Percentiles rank a stretch among this genome's conserved stretches.
These are phyloP conservation scores for Plantago major DNA, from an alignment of 257 asterid genomes.

Conservation along the genomic window DNA sequence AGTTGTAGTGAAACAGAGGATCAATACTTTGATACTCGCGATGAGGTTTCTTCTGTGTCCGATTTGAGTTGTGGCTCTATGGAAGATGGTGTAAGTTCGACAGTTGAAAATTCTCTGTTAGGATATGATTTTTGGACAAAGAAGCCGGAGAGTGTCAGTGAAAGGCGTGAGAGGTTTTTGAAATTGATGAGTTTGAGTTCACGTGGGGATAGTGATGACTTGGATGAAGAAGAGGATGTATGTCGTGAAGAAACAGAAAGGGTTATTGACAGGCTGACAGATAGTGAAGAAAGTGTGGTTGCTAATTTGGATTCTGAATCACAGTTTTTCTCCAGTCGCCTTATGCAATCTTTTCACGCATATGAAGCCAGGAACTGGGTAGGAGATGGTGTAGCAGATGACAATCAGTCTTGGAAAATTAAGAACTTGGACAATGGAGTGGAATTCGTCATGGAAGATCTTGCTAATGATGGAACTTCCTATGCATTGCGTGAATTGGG, in stretches of 20 bases:
- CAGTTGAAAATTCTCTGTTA: constrained; percentile 31
- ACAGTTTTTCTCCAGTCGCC: constrained; percentile 37
- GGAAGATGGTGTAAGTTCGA: constrained; percentile 36
- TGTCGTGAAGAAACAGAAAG: constrained; percentile 17
- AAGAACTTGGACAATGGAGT: constrained; percentile 49
- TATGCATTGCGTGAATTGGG: constrained; percentile 46
- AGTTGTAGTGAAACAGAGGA: constrained; percentile 41
- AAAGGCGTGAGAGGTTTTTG: constrained; percentile 58
- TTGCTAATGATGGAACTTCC: constrained; percentile 37
- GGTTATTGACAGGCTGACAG: constrained; percentile 32
- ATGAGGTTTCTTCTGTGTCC: constrained; percentile 43
- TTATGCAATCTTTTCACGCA: constrained; percentile 33
- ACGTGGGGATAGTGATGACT: constrained; percentile 24
- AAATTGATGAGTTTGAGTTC: constrained; percentile 63
- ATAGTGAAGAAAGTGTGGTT: constrained; percentile 33
- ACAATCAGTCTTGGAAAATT: constrained; percentile 30
- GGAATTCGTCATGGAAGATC: constrained; percentile 43
- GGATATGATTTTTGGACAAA: constrained; percentile 72
- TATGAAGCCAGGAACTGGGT: constrained; percentile 25
- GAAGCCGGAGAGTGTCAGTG: constrained; percentile 52
- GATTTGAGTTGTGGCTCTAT: constrained; percentile 47
- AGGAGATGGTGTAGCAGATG: constrained; percentile 31
- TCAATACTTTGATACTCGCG: constrained; percentile 58
- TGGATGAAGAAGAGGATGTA: constrained; percentile 28
- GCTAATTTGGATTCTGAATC: constrained; percentile 43